Conservation (phyloP, 768 basidiomycete species). For the Polyporus arcularius region DNA sequence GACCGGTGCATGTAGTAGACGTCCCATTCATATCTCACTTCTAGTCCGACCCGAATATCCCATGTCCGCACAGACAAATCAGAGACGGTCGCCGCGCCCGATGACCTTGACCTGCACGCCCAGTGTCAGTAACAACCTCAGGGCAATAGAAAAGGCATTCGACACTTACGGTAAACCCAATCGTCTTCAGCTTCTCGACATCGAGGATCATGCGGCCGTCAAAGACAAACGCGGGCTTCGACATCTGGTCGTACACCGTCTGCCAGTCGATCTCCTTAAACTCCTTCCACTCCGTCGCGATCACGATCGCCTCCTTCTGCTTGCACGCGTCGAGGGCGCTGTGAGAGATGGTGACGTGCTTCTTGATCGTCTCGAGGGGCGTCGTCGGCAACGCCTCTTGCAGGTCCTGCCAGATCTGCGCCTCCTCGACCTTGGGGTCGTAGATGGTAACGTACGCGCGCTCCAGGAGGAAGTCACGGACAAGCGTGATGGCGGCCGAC, state of each 20-base stretch:
- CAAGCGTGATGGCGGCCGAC: conserved; percentile 91
- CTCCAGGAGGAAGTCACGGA: conserved; percentile 92
- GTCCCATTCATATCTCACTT: conserved; percentile 1
- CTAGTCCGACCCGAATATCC: background rate
- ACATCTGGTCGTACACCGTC: conserved; percentile 82
- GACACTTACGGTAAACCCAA: conserved; percentile 81
- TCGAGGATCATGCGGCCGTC: conserved; percentile 91
- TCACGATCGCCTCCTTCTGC: conserved; percentile 88
- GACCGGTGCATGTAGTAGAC: background rate
- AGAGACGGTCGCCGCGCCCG: conserved; percentile 52
- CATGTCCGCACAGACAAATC: conserved; percentile 2
- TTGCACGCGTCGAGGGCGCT: conserved; percentile 88
- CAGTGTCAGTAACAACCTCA: background rate
- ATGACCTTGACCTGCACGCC: conserved; percentile 54
- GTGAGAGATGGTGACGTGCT: conserved; percentile 76
- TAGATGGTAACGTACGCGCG: conserved; percentile 85
- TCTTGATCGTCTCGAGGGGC: conserved; percentile 73
- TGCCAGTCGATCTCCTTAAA: conserved; percentile 93
- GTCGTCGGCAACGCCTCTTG: conserved; percentile 65
- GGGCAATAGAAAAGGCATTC: background rate
- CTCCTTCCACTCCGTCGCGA: conserved; percentile 98
- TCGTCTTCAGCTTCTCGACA: conserved; percentile 71
- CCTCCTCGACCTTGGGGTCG: conserved; percentile 84
- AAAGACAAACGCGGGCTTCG: conserved; percentile 98
- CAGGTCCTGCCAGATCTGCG: conserved; percentile 87